Percentiles rank a stretch among this genome's conserved stretches.
These are phyloP conservation scores for Aegilops speltoides DNA, from an alignment of 176 grass and related monocot species.

Conservation along the genomic window DNA sequence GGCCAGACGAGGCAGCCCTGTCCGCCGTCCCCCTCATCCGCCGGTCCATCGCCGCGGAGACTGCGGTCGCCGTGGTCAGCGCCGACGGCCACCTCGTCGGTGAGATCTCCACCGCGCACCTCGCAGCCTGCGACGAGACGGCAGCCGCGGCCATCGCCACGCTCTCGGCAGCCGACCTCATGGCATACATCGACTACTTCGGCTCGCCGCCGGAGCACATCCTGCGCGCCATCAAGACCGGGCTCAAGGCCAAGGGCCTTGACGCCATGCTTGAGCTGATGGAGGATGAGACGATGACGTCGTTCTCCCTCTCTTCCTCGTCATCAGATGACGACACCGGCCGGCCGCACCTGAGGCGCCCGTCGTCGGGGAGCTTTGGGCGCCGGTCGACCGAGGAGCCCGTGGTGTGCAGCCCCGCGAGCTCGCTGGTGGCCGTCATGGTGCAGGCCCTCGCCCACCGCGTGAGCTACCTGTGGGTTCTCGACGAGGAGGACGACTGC, in stretches of 20 bases:
- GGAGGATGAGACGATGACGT: constrained; percentile 58
- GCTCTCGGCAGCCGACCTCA: constrained; percentile 67
- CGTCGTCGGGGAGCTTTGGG: constrained; percentile 56
- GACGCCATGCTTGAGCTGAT: constrained; percentile 62
- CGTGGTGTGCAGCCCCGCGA: constrained; percentile 62
- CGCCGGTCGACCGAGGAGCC: constrained; percentile 56
- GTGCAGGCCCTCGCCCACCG: constrained; percentile 67
- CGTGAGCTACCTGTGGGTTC: constrained; percentile 78
- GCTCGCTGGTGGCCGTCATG: constrained; percentile 78
- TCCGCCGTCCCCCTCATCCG: constrained; percentile 68
- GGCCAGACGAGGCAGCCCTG: constrained; percentile 55
- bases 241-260: constrained; percentile 59
- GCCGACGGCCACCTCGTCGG: constrained; percentile 53
- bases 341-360: constrained; percentile 13
- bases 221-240: constrained; percentile 45
- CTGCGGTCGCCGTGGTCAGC: constrained; percentile 60
- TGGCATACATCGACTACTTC: constrained; percentile 69
- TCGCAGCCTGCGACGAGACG: constrained; percentile 51
- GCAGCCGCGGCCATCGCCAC: constrained; percentile 63
- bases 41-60: constrained; percentile 42
- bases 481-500: constrained; percentile 55
- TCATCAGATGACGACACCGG: constrained; percentile 61
- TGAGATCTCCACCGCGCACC: constrained; percentile 61
- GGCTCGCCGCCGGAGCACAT: constrained; percentile 61
- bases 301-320: constrained; percentile 38